A percentile compares a stretch with the other conserved stretches of the same genome.
Conservation (phyloP, 106 monocot genomes). For the Phalaenopsis aphrodite region DNA sequence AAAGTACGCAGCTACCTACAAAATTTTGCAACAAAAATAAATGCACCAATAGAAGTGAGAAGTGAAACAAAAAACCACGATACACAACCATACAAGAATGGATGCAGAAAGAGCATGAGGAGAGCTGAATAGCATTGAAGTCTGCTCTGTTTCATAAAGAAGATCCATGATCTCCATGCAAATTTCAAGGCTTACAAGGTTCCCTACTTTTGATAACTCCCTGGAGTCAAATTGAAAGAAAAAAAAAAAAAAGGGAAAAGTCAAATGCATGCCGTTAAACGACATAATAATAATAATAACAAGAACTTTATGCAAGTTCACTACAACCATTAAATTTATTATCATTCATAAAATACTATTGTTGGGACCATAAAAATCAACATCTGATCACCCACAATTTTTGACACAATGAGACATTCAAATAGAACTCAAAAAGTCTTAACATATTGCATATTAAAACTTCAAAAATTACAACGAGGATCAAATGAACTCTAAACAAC, state of each 20-base stretch:
- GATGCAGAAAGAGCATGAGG: conserved; percentile 50
- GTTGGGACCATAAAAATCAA: neutral
- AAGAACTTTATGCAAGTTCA: neutral
- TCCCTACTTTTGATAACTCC: conserved; percentile 65
- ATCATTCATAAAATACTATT: neutral
- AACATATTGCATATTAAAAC: too few species aligned
- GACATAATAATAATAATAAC: neutral
- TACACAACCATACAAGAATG: conserved; percentile 35
- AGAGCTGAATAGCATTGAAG: conserved; percentile 22
- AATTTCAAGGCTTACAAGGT: conserved; percentile 40
- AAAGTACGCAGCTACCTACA: conserved; percentile 67
- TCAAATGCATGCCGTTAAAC: neutral
- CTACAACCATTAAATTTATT: neutral
- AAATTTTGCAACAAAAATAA: neutral
- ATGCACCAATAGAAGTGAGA: neutral
- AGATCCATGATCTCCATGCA: conserved; percentile 94
- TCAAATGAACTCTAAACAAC: too few species aligned
- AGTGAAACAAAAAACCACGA: neutral
- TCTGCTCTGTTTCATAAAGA: conserved; percentile 73
- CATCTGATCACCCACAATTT: too few species aligned
- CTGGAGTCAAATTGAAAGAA: conserved; percentile 21
- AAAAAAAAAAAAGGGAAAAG: neutral
- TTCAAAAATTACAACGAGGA: too few species aligned
- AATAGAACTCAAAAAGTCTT: too few species aligned
- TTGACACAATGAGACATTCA: too few species aligned